These are phyloP conservation scores for Irpex rosettiformis DNA, from an alignment of 1,284 basidiomycete species.

Conservation along the genomic window DNA sequence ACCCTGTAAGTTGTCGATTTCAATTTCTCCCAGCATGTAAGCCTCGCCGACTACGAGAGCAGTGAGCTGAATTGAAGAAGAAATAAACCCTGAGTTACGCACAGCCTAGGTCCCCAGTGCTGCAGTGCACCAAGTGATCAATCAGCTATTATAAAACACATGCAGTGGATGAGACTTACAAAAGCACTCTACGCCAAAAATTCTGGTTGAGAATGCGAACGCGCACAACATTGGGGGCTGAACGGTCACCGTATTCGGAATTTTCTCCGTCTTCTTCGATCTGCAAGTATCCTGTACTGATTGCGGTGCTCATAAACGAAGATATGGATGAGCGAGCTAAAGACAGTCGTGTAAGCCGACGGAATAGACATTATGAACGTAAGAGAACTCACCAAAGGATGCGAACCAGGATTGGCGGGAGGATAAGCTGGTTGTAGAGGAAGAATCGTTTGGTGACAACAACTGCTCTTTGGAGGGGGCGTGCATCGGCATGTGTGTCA, in stretches of 20 bases:
- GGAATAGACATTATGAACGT: background rate
- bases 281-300: constrained; percentile 57
- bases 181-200: constrained; percentile 78
- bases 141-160: constrained; percentile 16
- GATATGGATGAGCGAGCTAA: constrained; percentile 64
- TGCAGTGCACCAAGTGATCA: constrained; percentile 23
- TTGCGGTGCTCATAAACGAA: constrained; percentile 53
- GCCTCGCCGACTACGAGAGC: constrained; percentile 74
- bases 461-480: background rate
- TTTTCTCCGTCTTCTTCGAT: constrained; percentile 58
- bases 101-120: constrained; percentile 74
- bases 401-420: constrained; percentile 6
- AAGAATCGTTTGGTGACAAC: background rate
- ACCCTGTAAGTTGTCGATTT: constrained; percentile 68
- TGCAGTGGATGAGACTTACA: constrained; percentile 39
- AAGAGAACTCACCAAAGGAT: constrained; percentile 6
- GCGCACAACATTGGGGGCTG: constrained; percentile 54
- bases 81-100: constrained; percentile 28
- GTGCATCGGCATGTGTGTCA: background rate
- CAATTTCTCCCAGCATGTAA: constrained; percentile 81
- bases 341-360: constrained; percentile 1
- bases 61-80: constrained; percentile 14
- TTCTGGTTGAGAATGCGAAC: constrained; percentile 65
- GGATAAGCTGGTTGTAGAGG: background rate
- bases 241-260: constrained; percentile 52